Percentiles rank a stretch among this genome's conserved stretches.
These are phyloP conservation scores for Aspergillus texensis DNA, from an alignment of 2,329 filamentous ascomycete species.

Conservation along the genomic window DNA sequence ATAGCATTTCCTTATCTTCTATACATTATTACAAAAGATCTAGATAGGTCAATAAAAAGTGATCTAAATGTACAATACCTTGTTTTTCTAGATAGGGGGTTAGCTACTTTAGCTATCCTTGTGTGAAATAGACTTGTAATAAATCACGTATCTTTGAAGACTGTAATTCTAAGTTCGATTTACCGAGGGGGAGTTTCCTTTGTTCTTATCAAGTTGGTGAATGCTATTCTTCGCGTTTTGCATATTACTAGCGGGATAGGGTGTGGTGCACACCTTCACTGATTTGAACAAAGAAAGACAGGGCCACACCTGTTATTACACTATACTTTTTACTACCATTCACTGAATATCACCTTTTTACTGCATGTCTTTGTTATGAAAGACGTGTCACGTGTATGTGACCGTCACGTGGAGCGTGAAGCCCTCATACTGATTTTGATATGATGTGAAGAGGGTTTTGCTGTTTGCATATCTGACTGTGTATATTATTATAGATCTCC, in stretches of 20 bases:
- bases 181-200: not conserved
- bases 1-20: slow-evolving; percentile 3
- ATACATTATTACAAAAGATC: not conserved
- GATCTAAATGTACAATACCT: not conserved
- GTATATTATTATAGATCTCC: not conserved
- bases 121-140: not conserved
- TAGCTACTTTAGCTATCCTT: not conserved
- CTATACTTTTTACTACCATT: not conserved
- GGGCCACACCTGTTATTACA: not conserved
- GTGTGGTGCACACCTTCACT: not conserved
- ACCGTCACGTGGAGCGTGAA: not conserved
- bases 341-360: not conserved
- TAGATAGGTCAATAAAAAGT: slow-evolving; percentile 4
- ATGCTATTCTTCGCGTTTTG: too few species aligned
- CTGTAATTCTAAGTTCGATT: not conserved
- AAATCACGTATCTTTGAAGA: not conserved
- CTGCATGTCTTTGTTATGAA: not conserved
- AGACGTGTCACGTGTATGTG: not conserved
- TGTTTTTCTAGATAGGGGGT: not conserved
- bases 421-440: not conserved
- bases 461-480: not conserved
- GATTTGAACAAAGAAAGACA: not conserved
- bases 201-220: not conserved
- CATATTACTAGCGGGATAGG: not conserved
- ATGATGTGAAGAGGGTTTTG: not conserved